Base-by-base conservation (phyloP, 2,329 filamentous ascomycete genomes). In the Fusarium denticulatum region DNA sequence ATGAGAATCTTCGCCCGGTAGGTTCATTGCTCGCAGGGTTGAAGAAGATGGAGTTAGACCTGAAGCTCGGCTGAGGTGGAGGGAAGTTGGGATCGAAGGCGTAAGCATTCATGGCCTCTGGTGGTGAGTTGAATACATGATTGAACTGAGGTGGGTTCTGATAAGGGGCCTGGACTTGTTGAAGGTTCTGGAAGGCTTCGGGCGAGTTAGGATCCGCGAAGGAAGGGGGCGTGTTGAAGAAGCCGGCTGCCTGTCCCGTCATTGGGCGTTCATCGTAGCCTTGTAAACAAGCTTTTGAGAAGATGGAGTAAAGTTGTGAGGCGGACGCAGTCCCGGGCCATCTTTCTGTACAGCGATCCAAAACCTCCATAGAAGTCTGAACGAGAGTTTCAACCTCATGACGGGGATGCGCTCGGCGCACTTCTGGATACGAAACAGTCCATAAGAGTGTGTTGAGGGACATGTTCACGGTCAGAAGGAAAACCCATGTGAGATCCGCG, bases 301-400 rank as follows among this genome's bases (percentile, higher is more conserved):
- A 90, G 72, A 94, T 95, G n/a, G 89, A 87, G 79, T 98, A 98
- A 18, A 98, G 88, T 76, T 96, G 90, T 15, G 94, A 91, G 7
- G 95, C 95, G 22, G 94, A 93, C 43, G 91, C 89, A 4, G 96
- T 95, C 16, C 96, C 96, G 1, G 96, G 96, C 96, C 96, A 98
- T 68, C 95, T 89, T 78, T 96, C 93, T 1, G 93, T 93, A 64
- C 94, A 95, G 64, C 92, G 89, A 65, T 92, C 88, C 68, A 98
- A 92, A 9, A 93, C 92, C 59, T 95, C 92, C 66, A 98, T 85
- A 0, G 94, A 93, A 26, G 91, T 88, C 53, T 91, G 88, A 47
- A 97, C 87, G 74, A 96, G 88, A 32, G 89, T 86, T 78, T 96
- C 91, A 0, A 97, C 92, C 72, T 96, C 92, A 49, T 94, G 91